Conservation (phyloP, 768 basidiomycete species). For the Psilocybe cyanescens region DNA sequence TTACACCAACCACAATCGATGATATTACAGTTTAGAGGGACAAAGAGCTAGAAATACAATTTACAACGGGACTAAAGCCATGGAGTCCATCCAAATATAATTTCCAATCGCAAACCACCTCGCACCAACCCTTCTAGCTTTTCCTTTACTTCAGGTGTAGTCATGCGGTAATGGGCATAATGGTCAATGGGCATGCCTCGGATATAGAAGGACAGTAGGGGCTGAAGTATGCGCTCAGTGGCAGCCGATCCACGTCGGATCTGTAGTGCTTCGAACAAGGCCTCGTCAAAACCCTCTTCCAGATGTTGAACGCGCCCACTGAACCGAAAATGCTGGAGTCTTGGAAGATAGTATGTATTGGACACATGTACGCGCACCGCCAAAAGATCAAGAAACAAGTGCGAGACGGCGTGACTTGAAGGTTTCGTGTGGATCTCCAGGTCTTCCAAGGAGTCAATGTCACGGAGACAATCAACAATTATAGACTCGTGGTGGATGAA, state of each 20-base stretch:
- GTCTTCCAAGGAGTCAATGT: neutral
- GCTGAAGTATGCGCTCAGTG: neutral
- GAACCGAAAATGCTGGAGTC: slow-evolving; percentile 1
- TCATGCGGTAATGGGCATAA: neutral
- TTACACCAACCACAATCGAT: no score
- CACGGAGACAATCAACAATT: neutral
- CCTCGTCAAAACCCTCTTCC: neutral
- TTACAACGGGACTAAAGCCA: neutral
- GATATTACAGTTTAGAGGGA: no score
- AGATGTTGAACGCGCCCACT: neutral
- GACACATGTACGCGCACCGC: no score
- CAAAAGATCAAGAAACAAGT: neutral
- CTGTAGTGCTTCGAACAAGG: neutral
- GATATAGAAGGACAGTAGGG: neutral
- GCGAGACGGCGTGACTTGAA: neutral
- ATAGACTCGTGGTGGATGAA: neutral
- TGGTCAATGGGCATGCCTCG: neutral
- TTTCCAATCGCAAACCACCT: neutral
- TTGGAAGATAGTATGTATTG: neutral
- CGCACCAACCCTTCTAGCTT: neutral
- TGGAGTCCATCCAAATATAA: neutral
- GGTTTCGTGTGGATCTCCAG: neutral
- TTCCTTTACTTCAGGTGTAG: neutral
- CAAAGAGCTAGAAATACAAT: neutral
- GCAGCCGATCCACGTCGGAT: neutral